Percentiles rank a stretch among this genome's conserved stretches.
Evolutionary conservation across 108 stramenopile genomes (phyloP).

Genomic region (Nannochloropsis salina): DNA sequence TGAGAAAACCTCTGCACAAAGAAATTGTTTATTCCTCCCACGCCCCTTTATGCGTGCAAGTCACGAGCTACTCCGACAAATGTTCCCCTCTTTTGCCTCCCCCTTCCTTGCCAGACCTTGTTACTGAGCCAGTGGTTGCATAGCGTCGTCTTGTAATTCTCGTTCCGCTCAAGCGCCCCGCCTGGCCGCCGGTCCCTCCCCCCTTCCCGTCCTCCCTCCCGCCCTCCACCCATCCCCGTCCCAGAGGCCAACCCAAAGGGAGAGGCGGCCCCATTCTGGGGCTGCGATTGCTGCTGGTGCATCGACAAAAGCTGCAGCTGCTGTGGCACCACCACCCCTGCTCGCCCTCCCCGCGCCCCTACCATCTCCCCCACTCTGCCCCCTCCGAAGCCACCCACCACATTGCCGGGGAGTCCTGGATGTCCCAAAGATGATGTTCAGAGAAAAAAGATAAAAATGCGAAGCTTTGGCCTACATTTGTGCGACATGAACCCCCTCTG

Average conservation of each 20-base stretch:
- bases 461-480: not conserved
- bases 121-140: not conserved
- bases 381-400: not conserved
- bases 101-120: not conserved
- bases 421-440: not conserved
- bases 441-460: not conserved
- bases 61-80: no score
- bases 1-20: no score
- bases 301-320: not conserved
- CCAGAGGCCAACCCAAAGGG: not conserved
- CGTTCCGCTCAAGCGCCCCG: not conserved
- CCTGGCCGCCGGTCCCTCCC: not conserved
- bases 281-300: conserved; percentile 11
- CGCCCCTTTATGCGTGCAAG: no score
- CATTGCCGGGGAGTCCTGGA: not conserved
- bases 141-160: not conserved
- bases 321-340: no score
- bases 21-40: no score
- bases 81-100: not conserved
- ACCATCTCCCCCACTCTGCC: not conserved
- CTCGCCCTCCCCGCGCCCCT: not conserved
- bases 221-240: no score
- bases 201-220: no score
- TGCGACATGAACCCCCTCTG: no score
- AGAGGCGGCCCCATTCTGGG: not conserved